These are phyloP conservation scores for Metarhizium anisopliae DNA, from an alignment of 2,329 filamentous ascomycete species.

Conservation along the genomic window DNA sequence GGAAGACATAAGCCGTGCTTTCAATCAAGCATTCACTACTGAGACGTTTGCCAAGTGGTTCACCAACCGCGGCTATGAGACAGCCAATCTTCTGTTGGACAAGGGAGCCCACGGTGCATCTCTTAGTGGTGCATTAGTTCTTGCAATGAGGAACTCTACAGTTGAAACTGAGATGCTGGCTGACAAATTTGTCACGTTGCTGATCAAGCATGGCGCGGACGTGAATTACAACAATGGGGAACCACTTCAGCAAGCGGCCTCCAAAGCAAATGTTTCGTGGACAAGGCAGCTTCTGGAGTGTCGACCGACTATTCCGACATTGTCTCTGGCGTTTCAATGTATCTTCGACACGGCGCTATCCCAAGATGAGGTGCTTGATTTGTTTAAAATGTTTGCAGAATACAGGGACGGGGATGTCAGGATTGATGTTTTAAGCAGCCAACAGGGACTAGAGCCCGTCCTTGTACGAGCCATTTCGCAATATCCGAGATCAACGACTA, in stretches of 20 bases:
- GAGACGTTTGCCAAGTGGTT: constrained; percentile 36
- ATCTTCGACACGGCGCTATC: constrained; percentile 43
- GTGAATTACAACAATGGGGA: constrained; percentile 45
- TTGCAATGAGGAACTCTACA: constrained; percentile 34
- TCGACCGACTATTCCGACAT: constrained; percentile 38
- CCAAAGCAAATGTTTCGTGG: constrained; percentile 39
- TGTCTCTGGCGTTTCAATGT: constrained; percentile 45
- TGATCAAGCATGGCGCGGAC: constrained; percentile 30
- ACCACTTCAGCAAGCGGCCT: constrained; percentile 44
- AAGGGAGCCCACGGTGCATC: constrained; percentile 39
- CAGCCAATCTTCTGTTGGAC: constrained; percentile 37
- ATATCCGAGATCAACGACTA: constrained; percentile 43
- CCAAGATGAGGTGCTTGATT: constrained; percentile 39
- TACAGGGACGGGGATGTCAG: constrained; percentile 36
- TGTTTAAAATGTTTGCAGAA: constrained; percentile 43
- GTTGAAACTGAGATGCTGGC: constrained; percentile 30
- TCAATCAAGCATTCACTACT: constrained; percentile 34
- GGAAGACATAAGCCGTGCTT: constrained; percentile 35
- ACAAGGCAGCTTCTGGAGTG: constrained; percentile 40
- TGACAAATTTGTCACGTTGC: constrained; percentile 33
- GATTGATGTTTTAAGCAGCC: constrained; percentile 40
- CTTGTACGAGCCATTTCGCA: constrained; percentile 43
- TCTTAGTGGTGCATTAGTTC: constrained; percentile 35
- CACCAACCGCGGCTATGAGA: constrained; percentile 34
- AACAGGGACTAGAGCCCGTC: constrained; percentile 35